Evolutionary conservation across 164 flowering plant genomes (phyloP).

Genomic region (Nelumbo lutea): DNA sequence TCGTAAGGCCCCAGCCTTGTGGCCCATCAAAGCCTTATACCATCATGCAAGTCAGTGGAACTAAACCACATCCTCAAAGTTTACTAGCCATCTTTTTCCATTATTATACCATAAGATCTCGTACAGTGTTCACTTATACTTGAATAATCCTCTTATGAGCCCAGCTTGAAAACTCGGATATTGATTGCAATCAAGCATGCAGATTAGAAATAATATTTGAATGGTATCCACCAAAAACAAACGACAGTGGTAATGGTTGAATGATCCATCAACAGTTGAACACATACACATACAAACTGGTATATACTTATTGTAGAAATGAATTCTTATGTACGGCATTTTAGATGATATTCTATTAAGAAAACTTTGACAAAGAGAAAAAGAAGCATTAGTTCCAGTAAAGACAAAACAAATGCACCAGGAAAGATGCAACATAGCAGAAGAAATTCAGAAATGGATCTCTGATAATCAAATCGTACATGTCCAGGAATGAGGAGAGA

Average conservation of each 20-base stretch:
- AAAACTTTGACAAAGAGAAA: neutral
- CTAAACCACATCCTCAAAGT: too few relatives aligned
- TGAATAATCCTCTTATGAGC: neutral
- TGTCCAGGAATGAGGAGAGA: slow-evolving; percentile 16
- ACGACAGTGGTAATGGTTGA: neutral
- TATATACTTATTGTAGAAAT: neutral
- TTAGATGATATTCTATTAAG: neutral
- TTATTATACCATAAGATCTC: too few relatives aligned
- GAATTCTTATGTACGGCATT: neutral
- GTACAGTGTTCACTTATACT: too few relatives aligned
- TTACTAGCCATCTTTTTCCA: too few relatives aligned
- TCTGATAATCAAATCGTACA: slow-evolving; percentile 16
- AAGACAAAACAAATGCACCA: neutral
- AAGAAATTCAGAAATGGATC: neutral
- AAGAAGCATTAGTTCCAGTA: neutral
- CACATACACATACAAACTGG: too few relatives aligned
- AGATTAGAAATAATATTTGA: neutral
- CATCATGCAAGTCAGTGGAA: too few relatives aligned
- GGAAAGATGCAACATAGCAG: neutral
- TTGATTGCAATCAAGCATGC: neutral
- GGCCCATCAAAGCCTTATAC: too few relatives aligned
- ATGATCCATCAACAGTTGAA: neutral
- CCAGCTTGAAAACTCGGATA: neutral
- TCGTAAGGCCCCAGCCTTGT: too few relatives aligned
- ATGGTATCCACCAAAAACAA: too few relatives aligned